Conservation (phyloP, 2,329 filamentous ascomycete genomes). For the Colletotrichum agaves region DNA sequence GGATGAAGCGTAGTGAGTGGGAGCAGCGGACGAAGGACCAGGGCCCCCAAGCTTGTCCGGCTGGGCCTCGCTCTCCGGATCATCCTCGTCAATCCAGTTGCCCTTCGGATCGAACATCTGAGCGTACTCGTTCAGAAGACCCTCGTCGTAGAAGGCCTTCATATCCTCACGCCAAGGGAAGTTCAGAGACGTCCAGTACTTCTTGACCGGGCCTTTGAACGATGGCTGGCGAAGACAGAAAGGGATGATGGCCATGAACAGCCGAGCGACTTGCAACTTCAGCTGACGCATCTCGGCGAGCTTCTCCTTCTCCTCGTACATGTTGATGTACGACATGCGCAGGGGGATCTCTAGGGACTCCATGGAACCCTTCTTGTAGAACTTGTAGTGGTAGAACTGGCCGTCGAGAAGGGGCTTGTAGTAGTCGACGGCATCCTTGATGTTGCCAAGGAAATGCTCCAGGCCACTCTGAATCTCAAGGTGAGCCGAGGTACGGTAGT, state of each 20-base stretch:
- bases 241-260: conserved; percentile 24
- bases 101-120: conserved; percentile 12
- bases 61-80: neutral
- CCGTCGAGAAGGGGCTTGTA: neutral
- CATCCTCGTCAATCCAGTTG: conserved; percentile 15
- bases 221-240: conserved; percentile 25
- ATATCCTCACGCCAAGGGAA: conserved; percentile 36
- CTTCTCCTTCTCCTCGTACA: conserved; percentile 25
- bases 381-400: conserved; percentile 31
- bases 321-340: conserved; percentile 20
- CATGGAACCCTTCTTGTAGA: conserved; percentile 3
- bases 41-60: neutral
- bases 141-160: conserved; percentile 22
- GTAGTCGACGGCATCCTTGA: conserved; percentile 1
- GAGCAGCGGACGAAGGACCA: neutral
- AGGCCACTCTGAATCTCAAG: conserved; percentile 43
- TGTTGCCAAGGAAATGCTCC: conserved; percentile 18
- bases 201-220: conserved; percentile 4
- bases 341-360: conserved; percentile 26
- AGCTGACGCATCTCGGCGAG: conserved; percentile 21
- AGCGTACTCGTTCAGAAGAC: conserved; percentile 21
- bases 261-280: conserved; percentile 22
- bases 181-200: conserved; percentile 19
- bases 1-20: conserved; percentile 15
- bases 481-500: conserved; percentile 45